Evolutionary conservation across 768 basidiomycete genomes (phyloP), one percentile per base, ranked within the genome.

Genomic region (Lactarius sanguifluus): DNA sequence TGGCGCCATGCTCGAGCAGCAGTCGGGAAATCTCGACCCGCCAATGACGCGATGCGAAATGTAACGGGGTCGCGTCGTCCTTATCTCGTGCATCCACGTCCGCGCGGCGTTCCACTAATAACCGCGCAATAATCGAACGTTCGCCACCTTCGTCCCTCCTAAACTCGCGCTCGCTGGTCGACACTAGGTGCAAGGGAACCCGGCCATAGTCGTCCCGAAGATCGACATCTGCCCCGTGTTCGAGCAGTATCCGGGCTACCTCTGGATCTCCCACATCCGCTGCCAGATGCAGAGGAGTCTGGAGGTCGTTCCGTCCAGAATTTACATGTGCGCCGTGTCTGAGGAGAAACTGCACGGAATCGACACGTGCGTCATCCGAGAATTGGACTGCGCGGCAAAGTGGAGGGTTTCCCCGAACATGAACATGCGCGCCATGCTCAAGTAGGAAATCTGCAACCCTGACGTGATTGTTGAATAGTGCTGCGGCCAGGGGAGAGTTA

Each of bases 291-390:
- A 47, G 45, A 8, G 45, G 45, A 4, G n/a, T 47, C 4, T 4
- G 10, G 45, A 47, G 45, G 4, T 5, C 10, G 0, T 12, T 12
- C 2, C 0, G 7, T 4, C 8, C 10, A 0, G 45, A 10, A n/a
- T 47, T 47, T 10, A 47, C 45, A 12, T 23, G 3, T 10, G 45
- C 45, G 20, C 45, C 45, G n/a, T 47, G 45, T 47, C 45, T 23
- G 45, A 47, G 45, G 1, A 47, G n/a, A 5, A 47, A 47, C 9
- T 12, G n/a, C n/a, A 47, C 45, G n/a, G 45, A 10, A 10, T 23
- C 10, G 20, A 47, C 45, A 23, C 45, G 45, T 10, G n/a, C 20
- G 23, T 47, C n/a, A 5, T 47, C 45, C 23, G 45, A 12, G 3
- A 23, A 20, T 23, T 1, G 4, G 45, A 47, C 13, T 1, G 45